Evolutionary conservation across 306 rosid species (phyloP), one percentile per base, ranked within the genome.

Genomic region (Quercus glauca): DNA sequence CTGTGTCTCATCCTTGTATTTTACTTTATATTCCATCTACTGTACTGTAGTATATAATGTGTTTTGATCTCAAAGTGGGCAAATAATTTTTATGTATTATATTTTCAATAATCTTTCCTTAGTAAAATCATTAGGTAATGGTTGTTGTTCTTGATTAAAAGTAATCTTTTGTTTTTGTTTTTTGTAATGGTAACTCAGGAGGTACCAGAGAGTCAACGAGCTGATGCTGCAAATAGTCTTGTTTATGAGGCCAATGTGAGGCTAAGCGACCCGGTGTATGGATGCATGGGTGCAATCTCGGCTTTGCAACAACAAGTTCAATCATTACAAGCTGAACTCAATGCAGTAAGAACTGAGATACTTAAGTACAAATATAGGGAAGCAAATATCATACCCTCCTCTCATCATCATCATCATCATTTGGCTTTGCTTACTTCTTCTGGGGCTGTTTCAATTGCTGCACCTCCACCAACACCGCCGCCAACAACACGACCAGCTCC

Each of bases 261-360:
- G 85, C 90, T 93, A 76, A 90, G 99, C 82, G 99, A 95, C 68
- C 99, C 98, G 5, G 98, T 95, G 3, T 95, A 95, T 63, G 99
- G 99, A 53, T 95, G 99, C 92, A 95, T 95, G 98, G 99, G 99
- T 26, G 98, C 97, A 76, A 95, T 95, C 82, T 95, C 98, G 19
- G 88, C 93, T 73, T 82, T 95, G 76, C 99, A 95, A 73, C 99
- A 95, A 13, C 93, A 95, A 85, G 90, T 93, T 84, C 99, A 95
- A 73, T 73, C 93, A 37, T 80, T 93, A 75, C 96, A 95, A 82
- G 91, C 92, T 73, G 98, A 95, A 81, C 93, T 95, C 17, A 87
- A 82, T 75, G 89, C 92, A 56, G 91, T 95, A 12, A 93, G 93
- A 76, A 76, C 89, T 41, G 97, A 95, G 87, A 91, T 95, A 85